Conservation (phyloP, 2,329 filamentous ascomycete species). For the Paecilomyces sp. region DNA sequence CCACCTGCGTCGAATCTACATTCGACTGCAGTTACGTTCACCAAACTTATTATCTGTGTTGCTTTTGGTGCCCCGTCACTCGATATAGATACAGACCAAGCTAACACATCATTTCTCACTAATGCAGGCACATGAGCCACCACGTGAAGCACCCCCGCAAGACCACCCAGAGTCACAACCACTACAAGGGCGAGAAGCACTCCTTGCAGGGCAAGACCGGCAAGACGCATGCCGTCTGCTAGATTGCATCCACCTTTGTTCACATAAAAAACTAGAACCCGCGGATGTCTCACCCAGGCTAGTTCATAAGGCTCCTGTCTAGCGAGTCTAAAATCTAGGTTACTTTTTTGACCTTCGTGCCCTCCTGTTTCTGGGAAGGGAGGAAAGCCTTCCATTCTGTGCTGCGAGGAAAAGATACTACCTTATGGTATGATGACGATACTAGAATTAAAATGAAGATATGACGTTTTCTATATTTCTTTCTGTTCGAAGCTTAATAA, state of each 20-base stretch:
- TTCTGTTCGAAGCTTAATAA: too few relatives aligned
- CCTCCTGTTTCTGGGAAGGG: neutral
- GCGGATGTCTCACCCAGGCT: neutral
- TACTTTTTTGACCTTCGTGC: neutral
- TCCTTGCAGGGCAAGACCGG: slow-evolving; percentile 83
- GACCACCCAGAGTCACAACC: slow-evolving; percentile 42
- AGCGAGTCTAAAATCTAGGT: neutral
- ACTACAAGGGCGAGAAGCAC: slow-evolving; percentile 68
- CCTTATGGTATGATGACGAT: neutral
- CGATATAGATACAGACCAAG: neutral
- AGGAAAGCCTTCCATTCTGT: neutral
- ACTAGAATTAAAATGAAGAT: too few relatives aligned
- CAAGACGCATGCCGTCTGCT: slow-evolving; percentile 86
- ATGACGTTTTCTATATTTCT: too few relatives aligned
- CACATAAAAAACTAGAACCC: neutral
- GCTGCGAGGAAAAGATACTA: neutral
- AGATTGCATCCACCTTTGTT: slow-evolving; percentile 15
- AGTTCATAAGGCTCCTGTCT: neutral
- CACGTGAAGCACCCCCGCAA: slow-evolving; percentile 50
- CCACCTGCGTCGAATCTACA: neutral
- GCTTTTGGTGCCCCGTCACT: neutral
- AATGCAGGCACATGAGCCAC: slow-evolving; percentile 43
- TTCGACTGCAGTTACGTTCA: neutral
- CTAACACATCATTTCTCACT: neutral
- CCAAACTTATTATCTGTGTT: neutral